phyloP scores from a whole-genome alignment of 345 rosid genomes.

The Arabis hirsuta region DNA sequence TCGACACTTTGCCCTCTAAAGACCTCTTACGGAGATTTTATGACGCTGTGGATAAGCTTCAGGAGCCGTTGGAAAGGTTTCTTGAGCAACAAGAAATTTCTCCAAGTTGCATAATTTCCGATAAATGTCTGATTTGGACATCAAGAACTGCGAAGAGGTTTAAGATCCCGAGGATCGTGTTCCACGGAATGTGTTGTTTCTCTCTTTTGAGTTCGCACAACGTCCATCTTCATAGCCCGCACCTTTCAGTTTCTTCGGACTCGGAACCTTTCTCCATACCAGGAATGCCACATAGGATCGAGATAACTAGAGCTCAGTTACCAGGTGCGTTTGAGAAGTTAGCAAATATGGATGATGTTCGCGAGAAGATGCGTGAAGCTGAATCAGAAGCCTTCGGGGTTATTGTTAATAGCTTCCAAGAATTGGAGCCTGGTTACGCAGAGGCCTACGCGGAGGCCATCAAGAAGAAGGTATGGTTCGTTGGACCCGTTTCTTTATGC shows the following conservation, averaged over 20 bases:
- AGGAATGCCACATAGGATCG: conserved; percentile 51
- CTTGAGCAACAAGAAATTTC: conserved; percentile 47
- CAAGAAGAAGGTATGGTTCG: conserved; percentile 66
- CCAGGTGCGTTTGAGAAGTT: conserved; percentile 59
- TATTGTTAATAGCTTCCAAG: conserved; percentile 65
- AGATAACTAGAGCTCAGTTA: conserved; percentile 59
- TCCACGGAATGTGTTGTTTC: conserved; percentile 79
- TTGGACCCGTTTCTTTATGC: conserved; percentile 79
- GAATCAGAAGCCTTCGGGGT: conserved; percentile 66
- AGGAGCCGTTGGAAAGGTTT: conserved; percentile 58
- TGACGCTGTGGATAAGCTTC: conserved; percentile 52
- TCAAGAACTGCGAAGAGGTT: conserved; percentile 53
- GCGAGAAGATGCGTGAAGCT: conserved; percentile 68
- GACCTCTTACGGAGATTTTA: conserved; percentile 60
- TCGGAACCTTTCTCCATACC: conserved; percentile 63
- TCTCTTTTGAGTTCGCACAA: conserved; percentile 63
- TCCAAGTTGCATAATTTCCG: conserved; percentile 81
- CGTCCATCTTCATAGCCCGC: conserved; percentile 48
- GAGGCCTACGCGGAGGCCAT: conserved; percentile 53
- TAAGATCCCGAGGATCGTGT: conserved; percentile 72
- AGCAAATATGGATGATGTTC: conserved; percentile 57
- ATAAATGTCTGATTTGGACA: conserved; percentile 74
- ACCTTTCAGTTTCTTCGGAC: conserved; percentile 51
- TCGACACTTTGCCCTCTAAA: conserved; percentile 66
- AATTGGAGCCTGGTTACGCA: conserved; percentile 58